Evolutionary conservation across 495 filamentous ascomycete genomes (phyloP), one percentile per base, ranked within the genome.

Genomic region (Talaromyces ruber): DNA sequence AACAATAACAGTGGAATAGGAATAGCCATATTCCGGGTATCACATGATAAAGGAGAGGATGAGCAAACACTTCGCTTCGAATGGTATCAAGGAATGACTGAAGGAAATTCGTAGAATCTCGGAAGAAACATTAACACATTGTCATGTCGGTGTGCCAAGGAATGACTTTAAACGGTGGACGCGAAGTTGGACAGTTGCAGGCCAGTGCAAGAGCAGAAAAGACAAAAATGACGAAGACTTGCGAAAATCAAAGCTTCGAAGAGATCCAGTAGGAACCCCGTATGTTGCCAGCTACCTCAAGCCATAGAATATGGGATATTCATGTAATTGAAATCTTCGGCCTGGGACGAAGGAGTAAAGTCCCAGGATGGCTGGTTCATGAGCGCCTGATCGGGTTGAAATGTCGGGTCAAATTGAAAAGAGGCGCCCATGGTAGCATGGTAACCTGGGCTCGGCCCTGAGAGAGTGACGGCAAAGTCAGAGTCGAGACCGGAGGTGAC

Each of bases 1-100:
- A 60, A 47, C 32, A 60, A 32, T 14, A 62, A 16, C 47, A 47
- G 32, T 50, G 60, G 51, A 57, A 55, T 47, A 51, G 25, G 30
- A 24, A n/a, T 39, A 4, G 50, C 30, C 50, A 50, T 57, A 51
- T 43, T 57, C 53, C 53, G 60, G 60, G 60, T 55, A 55, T 55
- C 53, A 55, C 60, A 57, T 39, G 21, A 22, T 63, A 16, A 63
- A 63, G 61, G 61, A 63, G 53, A 58, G 54, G 28, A 64, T 62
- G 65, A 62, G 63, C 62, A 64, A 66, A 67, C 68, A 66, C 70
- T 70, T 72, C 71, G 71, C 69, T 68, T 70, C 61, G 39, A 39
- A 58, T 51, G 60, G 59, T 62, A 52, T 62, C 47, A 76, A 78
- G 73, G 76, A 80, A 71, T 70, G 77, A 78, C 69, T 59, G 39